These are phyloP conservation scores for Phaeotremella fagi DNA, from an alignment of 768 basidiomycete species.

Conservation along the genomic window DNA sequence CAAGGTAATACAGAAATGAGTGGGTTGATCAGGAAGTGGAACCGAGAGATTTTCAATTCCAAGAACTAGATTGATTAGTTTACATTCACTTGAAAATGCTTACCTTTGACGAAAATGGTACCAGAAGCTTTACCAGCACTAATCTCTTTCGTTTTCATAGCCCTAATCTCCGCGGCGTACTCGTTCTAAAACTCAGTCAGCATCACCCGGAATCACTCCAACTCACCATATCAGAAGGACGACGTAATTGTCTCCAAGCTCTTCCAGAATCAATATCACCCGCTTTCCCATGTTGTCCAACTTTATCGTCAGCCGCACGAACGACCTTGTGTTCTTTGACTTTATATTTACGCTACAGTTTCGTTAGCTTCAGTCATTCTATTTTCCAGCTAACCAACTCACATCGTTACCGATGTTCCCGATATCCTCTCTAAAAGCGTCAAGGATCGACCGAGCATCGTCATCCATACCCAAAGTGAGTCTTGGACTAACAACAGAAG, in stretches of 20 bases:
- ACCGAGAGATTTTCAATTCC: slow-evolving; percentile 68
- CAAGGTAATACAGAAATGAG: slow-evolving; percentile 74
- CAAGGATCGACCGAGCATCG: slow-evolving; percentile 37
- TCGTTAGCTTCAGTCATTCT: slow-evolving; percentile 4
- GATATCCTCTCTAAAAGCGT: slow-evolving; percentile 41
- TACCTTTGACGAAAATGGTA: slow-evolving; percentile 91
- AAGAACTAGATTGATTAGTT: slow-evolving; percentile 56
- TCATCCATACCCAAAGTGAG: slow-evolving; percentile 40
- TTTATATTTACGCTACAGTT: slow-evolving; percentile 63
- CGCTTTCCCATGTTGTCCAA: slow-evolving; percentile 65
- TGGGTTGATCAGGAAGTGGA: slow-evolving; percentile 71
- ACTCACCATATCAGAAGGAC: slow-evolving; percentile 90
- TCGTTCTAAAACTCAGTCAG: slow-evolving; percentile 74
- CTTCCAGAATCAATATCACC: slow-evolving; percentile 75
- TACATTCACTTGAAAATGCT: slow-evolving; percentile 23
- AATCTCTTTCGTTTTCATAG: slow-evolving; percentile 63
- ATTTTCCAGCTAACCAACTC: no score
- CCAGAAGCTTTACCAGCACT: slow-evolving; percentile 69
- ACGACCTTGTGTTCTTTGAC: slow-evolving; percentile 70
- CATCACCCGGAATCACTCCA: slow-evolving; percentile 71
- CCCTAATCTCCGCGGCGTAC: slow-evolving; percentile 82
- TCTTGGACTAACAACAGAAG: slow-evolving; percentile 15
- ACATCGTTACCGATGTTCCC: slow-evolving; percentile 37
- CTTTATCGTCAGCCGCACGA: slow-evolving; percentile 68
- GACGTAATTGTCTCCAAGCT: slow-evolving; percentile 80